Percentiles rank a stretch among this genome's conserved stretches.
Conservation (phyloP, 805 yeast species). For the Nakazawaea ernobii region DNA sequence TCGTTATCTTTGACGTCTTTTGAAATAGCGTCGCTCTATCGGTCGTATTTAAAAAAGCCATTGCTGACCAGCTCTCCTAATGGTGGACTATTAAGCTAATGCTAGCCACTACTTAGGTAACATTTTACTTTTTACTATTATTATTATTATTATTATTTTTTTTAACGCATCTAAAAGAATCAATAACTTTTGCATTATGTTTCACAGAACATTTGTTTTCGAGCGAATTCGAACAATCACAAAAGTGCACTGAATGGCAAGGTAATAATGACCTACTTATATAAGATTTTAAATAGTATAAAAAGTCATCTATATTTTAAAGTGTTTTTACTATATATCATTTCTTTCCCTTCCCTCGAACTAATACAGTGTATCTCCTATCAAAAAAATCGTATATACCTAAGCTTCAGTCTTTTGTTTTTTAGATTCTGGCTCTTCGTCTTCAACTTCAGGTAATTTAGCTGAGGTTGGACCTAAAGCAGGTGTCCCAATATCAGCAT, state of each 20-base stretch:
- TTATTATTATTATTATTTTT: too few species aligned
- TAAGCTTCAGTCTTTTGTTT: slow-evolving; percentile 10
- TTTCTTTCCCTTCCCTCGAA: not conserved
- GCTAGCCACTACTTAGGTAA: not conserved
- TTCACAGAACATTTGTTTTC: not conserved
- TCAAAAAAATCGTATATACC: not conserved
- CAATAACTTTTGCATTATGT: not conserved
- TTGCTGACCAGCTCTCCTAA: not conserved
- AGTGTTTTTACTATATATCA: not conserved
- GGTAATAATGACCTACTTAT: too few species aligned
- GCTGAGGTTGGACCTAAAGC: slow-evolving; percentile 2
- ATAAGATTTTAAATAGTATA: too few species aligned
- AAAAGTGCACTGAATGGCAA: too few species aligned
- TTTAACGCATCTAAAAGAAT: not conserved
- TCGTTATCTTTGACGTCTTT: slow-evolving; percentile 26
- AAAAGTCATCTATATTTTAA: too few species aligned
- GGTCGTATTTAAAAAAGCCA: not conserved
- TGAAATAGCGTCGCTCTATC: slow-evolving; percentile 1
- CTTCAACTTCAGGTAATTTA: slow-evolving; percentile 7
- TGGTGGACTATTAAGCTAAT: not conserved
- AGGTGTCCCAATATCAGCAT: slow-evolving; percentile 66
- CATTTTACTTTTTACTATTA: too few species aligned
- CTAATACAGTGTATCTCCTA: not conserved
- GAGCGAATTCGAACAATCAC: too few species aligned
- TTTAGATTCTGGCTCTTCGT: slow-evolving; percentile 7